A percentile compares a stretch with the other conserved stretches of the same genome.
These are phyloP conservation scores for Arctium minus DNA, from an alignment of 129 eudicot species.

Conservation along the genomic window DNA sequence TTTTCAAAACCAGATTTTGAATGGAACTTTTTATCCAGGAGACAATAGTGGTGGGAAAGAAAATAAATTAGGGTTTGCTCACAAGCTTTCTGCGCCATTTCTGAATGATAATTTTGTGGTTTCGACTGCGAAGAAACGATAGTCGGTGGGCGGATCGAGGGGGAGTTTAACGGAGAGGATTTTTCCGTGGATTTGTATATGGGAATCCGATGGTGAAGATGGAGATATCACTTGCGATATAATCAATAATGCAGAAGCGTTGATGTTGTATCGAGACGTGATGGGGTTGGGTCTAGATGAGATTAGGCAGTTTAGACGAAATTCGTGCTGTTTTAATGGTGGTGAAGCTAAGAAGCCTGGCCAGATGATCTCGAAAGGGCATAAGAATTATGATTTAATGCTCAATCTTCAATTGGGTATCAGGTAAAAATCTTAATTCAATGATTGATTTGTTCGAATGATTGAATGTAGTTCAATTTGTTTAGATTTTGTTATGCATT, in stretches of 20 bases:
- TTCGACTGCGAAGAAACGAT: constrained; percentile 43
- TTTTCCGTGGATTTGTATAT: too few relatives aligned
- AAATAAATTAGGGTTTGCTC: constrained; percentile 30
- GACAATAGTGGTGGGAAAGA: constrained; percentile 23
- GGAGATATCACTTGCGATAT: too few relatives aligned
- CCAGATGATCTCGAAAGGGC: too few relatives aligned
- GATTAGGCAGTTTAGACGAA: constrained; percentile 50
- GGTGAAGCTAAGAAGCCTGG: constrained; percentile 90
- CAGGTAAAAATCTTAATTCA: constrained; percentile 38
- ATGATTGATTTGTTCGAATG: neutral
- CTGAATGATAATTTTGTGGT: constrained; percentile 30
- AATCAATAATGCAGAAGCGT: too few relatives aligned
- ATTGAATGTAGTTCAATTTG: neutral
- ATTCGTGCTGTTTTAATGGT: constrained; percentile 68
- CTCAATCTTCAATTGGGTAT: too few relatives aligned
- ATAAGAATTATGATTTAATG: too few relatives aligned
- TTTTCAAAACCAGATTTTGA: too few relatives aligned
- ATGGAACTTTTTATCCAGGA: constrained; percentile 69
- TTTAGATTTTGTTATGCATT: neutral
- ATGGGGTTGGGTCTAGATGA: constrained; percentile 43
- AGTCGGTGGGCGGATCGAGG: constrained; percentile 57
- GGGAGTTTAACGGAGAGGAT: too few relatives aligned
- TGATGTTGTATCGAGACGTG: constrained; percentile 68
- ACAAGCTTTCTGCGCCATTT: constrained; percentile 39
- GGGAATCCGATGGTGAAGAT: too few relatives aligned